Evolutionary conservation across 2,329 filamentous ascomycete species (phyloP).

Genomic region (Cladosporium sp.): DNA sequence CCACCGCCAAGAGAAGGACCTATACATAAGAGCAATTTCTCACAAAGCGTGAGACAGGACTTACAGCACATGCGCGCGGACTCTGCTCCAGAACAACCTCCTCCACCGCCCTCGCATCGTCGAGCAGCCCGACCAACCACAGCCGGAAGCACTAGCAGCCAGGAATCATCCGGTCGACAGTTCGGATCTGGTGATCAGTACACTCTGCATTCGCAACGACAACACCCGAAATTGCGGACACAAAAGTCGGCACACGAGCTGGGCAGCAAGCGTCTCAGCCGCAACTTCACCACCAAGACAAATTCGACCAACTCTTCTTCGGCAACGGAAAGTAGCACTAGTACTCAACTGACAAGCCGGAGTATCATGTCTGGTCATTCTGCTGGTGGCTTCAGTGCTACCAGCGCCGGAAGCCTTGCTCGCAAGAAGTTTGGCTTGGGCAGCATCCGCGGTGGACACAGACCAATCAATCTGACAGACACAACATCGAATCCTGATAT

Average conservation of each 20-base stretch:
- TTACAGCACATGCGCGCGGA: constrained; percentile 65
- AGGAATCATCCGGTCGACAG: constrained; percentile 17
- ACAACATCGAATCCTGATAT: constrained; percentile 26
- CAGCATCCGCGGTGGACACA: constrained; percentile 31
- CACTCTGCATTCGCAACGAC: constrained; percentile 39
- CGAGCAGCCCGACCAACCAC: constrained; percentile 24
- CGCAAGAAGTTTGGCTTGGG: constrained; percentile 59
- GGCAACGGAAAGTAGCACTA: constrained; percentile 61
- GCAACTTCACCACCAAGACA: constrained; percentile 86
- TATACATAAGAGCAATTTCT: constrained; percentile 77
- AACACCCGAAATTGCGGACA: constrained; percentile 43
- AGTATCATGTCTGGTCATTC: constrained; percentile 94
- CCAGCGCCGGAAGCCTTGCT: constrained; percentile 89
- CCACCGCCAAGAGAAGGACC: constrained; percentile 44
- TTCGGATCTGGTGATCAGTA: constrained; percentile 1
- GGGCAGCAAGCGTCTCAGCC: constrained; percentile 61
- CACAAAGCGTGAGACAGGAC: constrained; percentile 85
- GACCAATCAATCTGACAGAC: constrained; percentile 19
- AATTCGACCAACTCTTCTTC: constrained; percentile 59
- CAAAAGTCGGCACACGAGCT: constrained; percentile 78
- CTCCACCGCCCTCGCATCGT: constrained; percentile 28
- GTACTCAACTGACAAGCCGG: constrained; percentile 72
- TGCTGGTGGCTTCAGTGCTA: constrained; percentile 86
- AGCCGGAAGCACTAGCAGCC: constrained; percentile 25
- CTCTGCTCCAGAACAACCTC: constrained; percentile 32